A percentile compares a stretch with the other conserved stretches of the same genome.
Evolutionary conservation across 2,329 filamentous ascomycete genomes (phyloP).

Genomic region (Rutstroemia sp.): DNA sequence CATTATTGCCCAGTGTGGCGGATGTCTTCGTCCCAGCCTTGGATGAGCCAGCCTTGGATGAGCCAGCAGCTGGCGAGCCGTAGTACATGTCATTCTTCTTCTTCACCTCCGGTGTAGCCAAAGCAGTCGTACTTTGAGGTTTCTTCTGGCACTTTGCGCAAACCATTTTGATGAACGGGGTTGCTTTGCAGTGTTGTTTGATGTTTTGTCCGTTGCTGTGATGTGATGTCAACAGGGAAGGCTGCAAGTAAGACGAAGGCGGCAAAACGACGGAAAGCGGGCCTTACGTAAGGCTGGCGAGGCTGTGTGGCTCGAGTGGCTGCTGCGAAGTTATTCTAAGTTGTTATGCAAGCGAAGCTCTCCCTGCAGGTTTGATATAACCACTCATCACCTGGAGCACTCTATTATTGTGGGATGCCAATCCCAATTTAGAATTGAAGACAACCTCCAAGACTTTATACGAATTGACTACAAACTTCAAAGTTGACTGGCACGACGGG

Average conservation of each 20-base stretch:
- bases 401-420: conserved; percentile 6
- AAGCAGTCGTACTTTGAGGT: conserved; percentile 49
- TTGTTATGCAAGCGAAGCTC: neutral
- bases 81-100: conserved; percentile 64
- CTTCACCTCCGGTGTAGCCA: conserved; percentile 58
- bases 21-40: conserved; percentile 39
- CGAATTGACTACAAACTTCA: neutral
- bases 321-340: neutral
- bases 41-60: conserved; percentile 30
- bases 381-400: neutral
- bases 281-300: neutral
- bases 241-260: too few species aligned
- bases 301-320: neutral
- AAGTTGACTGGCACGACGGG: neutral
- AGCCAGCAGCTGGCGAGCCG: conserved; percentile 45
- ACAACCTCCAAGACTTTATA: conserved; percentile 5
- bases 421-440: conserved; percentile 8
- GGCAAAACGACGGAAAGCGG: neutral
- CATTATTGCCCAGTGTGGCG: conserved; percentile 48
- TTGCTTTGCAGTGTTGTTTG: conserved; percentile 1
- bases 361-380: neutral
- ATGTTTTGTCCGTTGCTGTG: conserved; percentile 10
- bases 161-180: conserved; percentile 43
- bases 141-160: conserved; percentile 58
- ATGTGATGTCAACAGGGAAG: conserved; percentile 5